phyloP scores from a whole-genome alignment of 768 basidiomycete species.

The Tylopilus intermedius region DNA sequence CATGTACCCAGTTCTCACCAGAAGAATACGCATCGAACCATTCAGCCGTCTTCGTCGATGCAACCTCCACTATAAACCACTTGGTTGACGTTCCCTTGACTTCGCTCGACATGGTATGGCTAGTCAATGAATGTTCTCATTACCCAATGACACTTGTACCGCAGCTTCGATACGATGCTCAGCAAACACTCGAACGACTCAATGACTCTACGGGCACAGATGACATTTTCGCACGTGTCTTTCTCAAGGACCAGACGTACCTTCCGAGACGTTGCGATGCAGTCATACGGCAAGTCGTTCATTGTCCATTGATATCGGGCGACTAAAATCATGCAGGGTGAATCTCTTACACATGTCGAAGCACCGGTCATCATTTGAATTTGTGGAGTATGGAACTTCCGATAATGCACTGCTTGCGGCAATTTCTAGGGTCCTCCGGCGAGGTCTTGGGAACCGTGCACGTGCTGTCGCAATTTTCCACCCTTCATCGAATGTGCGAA shows the following conservation, averaged over 20 bases:
- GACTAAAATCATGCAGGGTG: slow-evolving; percentile 39
- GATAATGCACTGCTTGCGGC: slow-evolving; percentile 51
- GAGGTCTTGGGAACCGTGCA: slow-evolving; percentile 70
- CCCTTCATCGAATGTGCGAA: slow-evolving; percentile 41
- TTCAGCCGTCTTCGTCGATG: slow-evolving; percentile 70
- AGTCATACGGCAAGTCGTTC: slow-evolving; percentile 49
- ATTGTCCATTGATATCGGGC: neutral
- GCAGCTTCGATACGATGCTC: slow-evolving; percentile 74
- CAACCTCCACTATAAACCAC: slow-evolving; percentile 71
- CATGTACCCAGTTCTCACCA: slow-evolving; percentile 45
- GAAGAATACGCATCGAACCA: slow-evolving; percentile 51
- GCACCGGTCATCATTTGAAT: slow-evolving; percentile 37
- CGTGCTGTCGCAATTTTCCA: slow-evolving; percentile 61
- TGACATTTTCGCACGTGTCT: slow-evolving; percentile 67
- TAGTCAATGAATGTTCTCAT: neutral
- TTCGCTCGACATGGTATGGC: slow-evolving; percentile 70
- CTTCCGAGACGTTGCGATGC: slow-evolving; percentile 68
- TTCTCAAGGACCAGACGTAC: slow-evolving; percentile 67
- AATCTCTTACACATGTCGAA: slow-evolving; percentile 38
- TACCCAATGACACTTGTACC: slow-evolving; percentile 2
- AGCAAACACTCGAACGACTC: slow-evolving; percentile 62
- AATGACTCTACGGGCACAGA: slow-evolving; percentile 41
- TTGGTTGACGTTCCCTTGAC: slow-evolving; percentile 69
- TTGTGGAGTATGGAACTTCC: slow-evolving; percentile 53
- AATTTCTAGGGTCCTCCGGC: slow-evolving; percentile 46